Conservation (phyloP, 805 yeast species). For the Lipomyces spencermartinsiae region DNA sequence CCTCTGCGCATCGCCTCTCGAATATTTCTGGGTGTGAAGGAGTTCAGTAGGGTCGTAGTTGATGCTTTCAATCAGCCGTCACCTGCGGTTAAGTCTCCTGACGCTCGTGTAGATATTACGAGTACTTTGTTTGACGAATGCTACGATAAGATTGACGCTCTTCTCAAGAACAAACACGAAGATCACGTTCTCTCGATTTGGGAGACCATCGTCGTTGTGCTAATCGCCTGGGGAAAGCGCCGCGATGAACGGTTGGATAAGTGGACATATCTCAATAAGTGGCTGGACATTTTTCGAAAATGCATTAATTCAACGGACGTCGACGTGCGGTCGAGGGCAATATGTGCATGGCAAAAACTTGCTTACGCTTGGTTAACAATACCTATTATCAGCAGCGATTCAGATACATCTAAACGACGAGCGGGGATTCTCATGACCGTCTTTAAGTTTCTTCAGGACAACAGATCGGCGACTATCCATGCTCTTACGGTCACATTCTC, state of each 20-base stretch:
- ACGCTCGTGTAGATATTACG: neutral
- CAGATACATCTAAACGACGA: constrained; percentile 10
- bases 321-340: constrained; percentile 14
- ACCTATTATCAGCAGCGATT: neutral
- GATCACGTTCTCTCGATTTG: constrained; percentile 28
- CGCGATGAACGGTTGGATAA: constrained; percentile 24
- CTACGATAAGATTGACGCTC: constrained; percentile 10
- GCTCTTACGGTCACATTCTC: constrained; percentile 21
- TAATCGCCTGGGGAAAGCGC: constrained; percentile 27
- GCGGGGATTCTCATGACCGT: constrained; percentile 18
- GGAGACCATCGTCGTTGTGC: constrained; percentile 21
- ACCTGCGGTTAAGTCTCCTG: neutral
- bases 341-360: constrained; percentile 27
- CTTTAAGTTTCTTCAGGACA: constrained; percentile 20
- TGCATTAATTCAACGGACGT: constrained; percentile 23
- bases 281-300: constrained; percentile 25
- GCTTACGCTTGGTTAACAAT: constrained; percentile 25
- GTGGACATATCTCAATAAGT: constrained; percentile 24
- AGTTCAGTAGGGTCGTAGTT: constrained; percentile 15
- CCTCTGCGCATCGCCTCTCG: constrained; percentile 17
- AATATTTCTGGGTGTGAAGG: constrained; percentile 16
- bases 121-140: constrained; percentile 15
- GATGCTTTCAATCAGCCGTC: constrained; percentile 9
- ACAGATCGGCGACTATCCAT: constrained; percentile 3
- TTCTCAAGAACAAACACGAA: constrained; percentile 24